Base-by-base conservation (phyloP, 441 rosid species). In the Brassica hybrid region DNA sequence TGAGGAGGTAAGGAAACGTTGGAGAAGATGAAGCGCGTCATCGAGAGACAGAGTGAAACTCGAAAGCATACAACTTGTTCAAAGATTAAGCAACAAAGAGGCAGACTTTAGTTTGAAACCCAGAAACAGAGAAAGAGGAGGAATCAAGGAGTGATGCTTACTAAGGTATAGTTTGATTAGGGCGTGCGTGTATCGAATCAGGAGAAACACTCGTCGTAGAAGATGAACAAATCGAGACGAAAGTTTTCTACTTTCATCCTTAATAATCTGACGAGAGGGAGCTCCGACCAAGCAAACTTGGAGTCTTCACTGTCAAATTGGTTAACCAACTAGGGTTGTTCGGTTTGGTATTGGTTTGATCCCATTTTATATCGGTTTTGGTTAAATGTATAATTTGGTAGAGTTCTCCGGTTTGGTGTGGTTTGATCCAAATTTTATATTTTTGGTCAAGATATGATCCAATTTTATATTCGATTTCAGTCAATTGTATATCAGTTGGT, bases 21-120 rank as follows among this genome's bases (percentile, higher is more conserved):
- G 94, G 80, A 90, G 92, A 65, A 79, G 82, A 43, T 36, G 78
- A 63, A 91, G 97, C 0, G 88, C 86, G 60, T 63, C 64, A 8
- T 87, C 88, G 2, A 83, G 79, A 72, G 77, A 52, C 36, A 76
- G 72, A 54, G 16, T 50, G 71, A 67, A 52, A 60, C 56, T 38
- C 58, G 65, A 60, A 57, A 17, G 62, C 83, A 80, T 80, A 34
- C 78, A 43, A 67, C 41, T 71, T 52, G 11, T 3, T 38, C 14
- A 52, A 45, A 64, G 63, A 58, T 50, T 4, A 41, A 57, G 21
- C 38, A 56, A 79, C 36, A 66, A 68, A 69, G 1, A 18, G 1
- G 38, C 9, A 1, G 14, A 32, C 69, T 64, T 77, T 65, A 63
- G 58, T 17, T 9, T 16, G 70, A 76, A 54, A 68, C 56, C 67